A percentile compares a stretch with the other conserved stretches of the same genome.
Conservation (phyloP, 106 monocot genomes). For the Dendrobium officinale region DNA sequence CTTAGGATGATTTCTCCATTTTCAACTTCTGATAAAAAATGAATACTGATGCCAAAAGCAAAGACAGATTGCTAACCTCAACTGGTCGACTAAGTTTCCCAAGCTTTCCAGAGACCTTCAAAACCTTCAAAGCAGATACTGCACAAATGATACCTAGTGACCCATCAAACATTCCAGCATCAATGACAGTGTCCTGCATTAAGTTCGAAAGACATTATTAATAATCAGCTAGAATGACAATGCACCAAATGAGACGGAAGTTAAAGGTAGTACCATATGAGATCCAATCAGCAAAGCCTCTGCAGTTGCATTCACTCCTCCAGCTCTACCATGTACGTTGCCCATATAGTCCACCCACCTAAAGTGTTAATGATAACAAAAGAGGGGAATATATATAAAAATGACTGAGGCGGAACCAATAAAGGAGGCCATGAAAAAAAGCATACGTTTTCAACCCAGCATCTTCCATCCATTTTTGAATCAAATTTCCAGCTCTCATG, state of each 20-base stretch:
- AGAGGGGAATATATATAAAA: not conserved
- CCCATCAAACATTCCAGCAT: conserved; percentile 95
- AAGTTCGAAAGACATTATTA: not conserved
- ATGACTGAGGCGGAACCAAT: not conserved
- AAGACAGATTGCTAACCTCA: conserved; percentile 46
- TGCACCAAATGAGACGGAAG: not conserved
- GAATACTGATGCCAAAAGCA: not conserved
- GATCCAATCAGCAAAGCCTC: conserved; percentile 78
- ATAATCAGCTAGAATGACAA: not conserved
- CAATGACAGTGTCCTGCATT: conserved; percentile 89
- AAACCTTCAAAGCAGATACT: conserved; percentile 77
- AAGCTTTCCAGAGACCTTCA: conserved; percentile 52
- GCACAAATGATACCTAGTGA: conserved; percentile 75
- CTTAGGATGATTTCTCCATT: not conserved
- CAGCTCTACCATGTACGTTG: conserved; percentile 75
- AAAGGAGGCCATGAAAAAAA: not conserved
- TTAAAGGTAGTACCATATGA: conserved; percentile 46
- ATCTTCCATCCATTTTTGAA: conserved; percentile 90
- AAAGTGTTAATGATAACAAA: not conserved
- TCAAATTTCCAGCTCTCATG: conserved; percentile 50
- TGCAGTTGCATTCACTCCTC: conserved; percentile 39
- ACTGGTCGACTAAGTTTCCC: conserved; percentile 56
- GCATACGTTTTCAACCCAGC: conserved; percentile 80
- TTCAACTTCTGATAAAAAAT: not conserved
- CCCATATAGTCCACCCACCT: conserved; percentile 96